phyloP scores from a whole-genome alignment of 768 basidiomycete genomes.

The Xerocomellus intermedius region DNA sequence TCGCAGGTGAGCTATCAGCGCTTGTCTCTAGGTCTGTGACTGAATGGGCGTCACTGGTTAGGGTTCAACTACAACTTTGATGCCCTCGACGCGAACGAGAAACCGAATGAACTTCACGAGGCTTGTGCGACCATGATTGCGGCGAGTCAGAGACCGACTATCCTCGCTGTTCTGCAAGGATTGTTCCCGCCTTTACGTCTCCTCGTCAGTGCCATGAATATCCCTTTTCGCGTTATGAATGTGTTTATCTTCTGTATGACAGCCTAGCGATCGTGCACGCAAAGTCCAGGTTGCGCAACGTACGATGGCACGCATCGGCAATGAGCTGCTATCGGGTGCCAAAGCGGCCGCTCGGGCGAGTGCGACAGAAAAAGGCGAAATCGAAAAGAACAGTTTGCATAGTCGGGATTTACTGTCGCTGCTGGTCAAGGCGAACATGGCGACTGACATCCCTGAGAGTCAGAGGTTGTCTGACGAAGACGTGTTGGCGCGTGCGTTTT shows the following conservation, averaged over 20 bases:
- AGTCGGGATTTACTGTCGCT: constrained; percentile 60
- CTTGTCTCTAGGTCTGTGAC: too few species aligned
- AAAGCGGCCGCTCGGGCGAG: constrained; percentile 37
- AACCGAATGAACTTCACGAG: constrained; percentile 31
- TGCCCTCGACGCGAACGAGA: constrained; percentile 26
- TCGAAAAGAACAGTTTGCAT: constrained; percentile 34
- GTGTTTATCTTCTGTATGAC: not conserved
- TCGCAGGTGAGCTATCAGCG: constrained; percentile 29
- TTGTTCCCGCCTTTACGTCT: constrained; percentile 38
- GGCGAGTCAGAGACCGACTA: too few species aligned
- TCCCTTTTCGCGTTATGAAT: not conserved
- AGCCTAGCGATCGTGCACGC: constrained; percentile 24
- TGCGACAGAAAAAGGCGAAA: constrained; percentile 27
- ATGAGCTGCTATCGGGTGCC: constrained; percentile 46
- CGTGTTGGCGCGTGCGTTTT: constrained; percentile 54
- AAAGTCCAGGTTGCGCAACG: constrained; percentile 29
- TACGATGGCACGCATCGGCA: constrained; percentile 52
- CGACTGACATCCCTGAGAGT: constrained; percentile 51
- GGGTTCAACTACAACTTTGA: constrained; percentile 40
- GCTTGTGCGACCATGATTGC: constrained; percentile 32
- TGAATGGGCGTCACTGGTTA: not conserved
- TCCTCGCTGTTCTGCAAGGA: constrained; percentile 35
- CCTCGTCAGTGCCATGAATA: constrained; percentile 36
- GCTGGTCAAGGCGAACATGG: constrained; percentile 62
- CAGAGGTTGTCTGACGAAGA: constrained; percentile 63